A percentile compares a stretch with the other conserved stretches of the same genome.
These are phyloP conservation scores for Shiraia sp. DNA, from an alignment of 2,329 filamentous ascomycete species.

Conservation along the genomic window DNA sequence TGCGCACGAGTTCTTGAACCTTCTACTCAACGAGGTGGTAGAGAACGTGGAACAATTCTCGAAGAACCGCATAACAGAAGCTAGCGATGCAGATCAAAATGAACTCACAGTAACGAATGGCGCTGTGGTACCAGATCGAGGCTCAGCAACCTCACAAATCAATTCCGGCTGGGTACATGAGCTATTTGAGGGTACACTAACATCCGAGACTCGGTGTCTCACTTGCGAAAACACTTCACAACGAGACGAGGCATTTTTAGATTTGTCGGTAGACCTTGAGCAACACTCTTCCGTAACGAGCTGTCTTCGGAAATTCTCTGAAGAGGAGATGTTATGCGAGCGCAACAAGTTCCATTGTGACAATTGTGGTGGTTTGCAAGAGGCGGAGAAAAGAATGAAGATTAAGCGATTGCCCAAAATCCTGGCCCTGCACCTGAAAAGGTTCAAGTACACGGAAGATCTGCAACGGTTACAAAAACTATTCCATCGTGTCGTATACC, in stretches of 20 bases:
- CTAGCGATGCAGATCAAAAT: slow-evolving; percentile 31
- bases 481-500: slow-evolving; percentile 95
- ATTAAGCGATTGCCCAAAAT: slow-evolving; percentile 93
- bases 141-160: slow-evolving; percentile 18
- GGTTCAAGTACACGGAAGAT: slow-evolving; percentile 98
- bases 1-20: slow-evolving; percentile 93
- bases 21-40: slow-evolving; percentile 94
- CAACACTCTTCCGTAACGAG: slow-evolving; percentile 96
- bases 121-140: slow-evolving; percentile 22
- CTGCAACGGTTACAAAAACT: slow-evolving; percentile 91
- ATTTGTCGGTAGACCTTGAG: slow-evolving; percentile 93
- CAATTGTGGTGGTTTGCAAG: slow-evolving; percentile 92
- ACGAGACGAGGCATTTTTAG: slow-evolving; percentile 92
- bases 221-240: slow-evolving; percentile 96
- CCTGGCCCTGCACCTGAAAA: slow-evolving; percentile 87
- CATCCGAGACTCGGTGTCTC: slow-evolving; percentile 93
- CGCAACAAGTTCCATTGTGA: slow-evolving; percentile 99
- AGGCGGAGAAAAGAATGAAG: slow-evolving; percentile 99
- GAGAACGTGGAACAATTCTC: slow-evolving; percentile 90
- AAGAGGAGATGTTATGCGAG: slow-evolving; percentile 96
- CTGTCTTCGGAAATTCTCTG: slow-evolving; percentile 92
- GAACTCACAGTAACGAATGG: slow-evolving; percentile 21
- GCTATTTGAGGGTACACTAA: slow-evolving; percentile 91
- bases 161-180: slow-evolving; percentile 85
- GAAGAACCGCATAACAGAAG: slow-evolving; percentile 58